Evolutionary conservation across 306 rosid species (phyloP).

Genomic region (Quercus glauca): DNA sequence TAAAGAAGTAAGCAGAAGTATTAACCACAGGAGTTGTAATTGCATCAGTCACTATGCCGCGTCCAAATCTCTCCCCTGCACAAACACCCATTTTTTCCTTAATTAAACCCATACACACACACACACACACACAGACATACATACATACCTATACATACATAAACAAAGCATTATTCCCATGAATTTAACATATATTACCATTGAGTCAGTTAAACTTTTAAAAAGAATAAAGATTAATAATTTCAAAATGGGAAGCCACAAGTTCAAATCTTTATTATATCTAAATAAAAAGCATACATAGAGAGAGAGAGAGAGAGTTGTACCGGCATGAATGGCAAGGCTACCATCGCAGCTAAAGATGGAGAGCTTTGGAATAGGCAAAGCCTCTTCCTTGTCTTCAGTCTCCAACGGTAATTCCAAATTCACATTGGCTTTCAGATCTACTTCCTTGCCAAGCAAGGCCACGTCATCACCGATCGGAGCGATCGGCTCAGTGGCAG

Average conservation of each 20-base stretch:
- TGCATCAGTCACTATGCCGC: slow-evolving; percentile 81
- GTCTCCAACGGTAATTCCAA: slow-evolving; percentile 27
- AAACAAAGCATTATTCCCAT: too few species aligned
- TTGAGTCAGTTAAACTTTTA: too few species aligned
- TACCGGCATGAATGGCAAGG: slow-evolving; percentile 76
- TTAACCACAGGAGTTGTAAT: slow-evolving; percentile 93
- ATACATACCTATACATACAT: too few species aligned
- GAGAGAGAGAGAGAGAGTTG: too few species aligned
- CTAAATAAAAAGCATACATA: too few species aligned
- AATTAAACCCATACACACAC: too few species aligned
- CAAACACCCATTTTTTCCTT: not conserved
- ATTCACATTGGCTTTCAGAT: slow-evolving; percentile 40
- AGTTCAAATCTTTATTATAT: too few species aligned
- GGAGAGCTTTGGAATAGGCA: slow-evolving; percentile 44
- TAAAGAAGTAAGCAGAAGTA: slow-evolving; percentile 77
- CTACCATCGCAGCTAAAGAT: slow-evolving; percentile 76
- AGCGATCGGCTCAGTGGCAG: slow-evolving; percentile 32
- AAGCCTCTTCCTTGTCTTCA: slow-evolving; percentile 9
- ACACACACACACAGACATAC: too few species aligned
- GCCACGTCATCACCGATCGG: slow-evolving; percentile 44
- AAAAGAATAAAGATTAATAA: too few species aligned
- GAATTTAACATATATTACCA: too few species aligned
- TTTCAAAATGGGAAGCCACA: too few species aligned
- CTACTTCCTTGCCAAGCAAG: slow-evolving; percentile 21
- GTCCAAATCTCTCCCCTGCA: slow-evolving; percentile 86